phyloP scores from a whole-genome alignment of 805 yeast genomes.

The Jamesozyma gamospora region DNA sequence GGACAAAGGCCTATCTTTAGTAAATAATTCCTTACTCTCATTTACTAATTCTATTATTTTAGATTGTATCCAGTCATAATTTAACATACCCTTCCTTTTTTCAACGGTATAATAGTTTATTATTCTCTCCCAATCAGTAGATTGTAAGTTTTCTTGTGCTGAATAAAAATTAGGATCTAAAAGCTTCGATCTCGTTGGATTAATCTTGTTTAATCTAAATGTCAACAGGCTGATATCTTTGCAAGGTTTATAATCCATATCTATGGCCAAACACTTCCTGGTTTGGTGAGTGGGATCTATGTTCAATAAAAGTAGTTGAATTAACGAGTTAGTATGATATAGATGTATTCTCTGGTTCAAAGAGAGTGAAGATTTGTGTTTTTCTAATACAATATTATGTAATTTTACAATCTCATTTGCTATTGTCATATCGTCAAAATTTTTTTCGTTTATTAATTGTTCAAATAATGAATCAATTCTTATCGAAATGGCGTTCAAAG shows the following conservation, averaged over 20 bases:
- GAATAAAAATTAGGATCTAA: conserved; percentile 36
- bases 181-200: conserved; percentile 33
- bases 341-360: conserved; percentile 22
- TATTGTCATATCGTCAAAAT: conserved; percentile 16
- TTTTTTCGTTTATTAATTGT: conserved; percentile 15
- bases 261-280: conserved; percentile 63
- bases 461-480: conserved; percentile 12
- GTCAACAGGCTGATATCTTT: conserved; percentile 44
- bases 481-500: conserved; percentile 27
- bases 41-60: not conserved
- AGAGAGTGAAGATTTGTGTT: conserved; percentile 17
- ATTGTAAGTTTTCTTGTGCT: conserved; percentile 1
- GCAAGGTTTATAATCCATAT: conserved; percentile 62
- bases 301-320: conserved; percentile 42
- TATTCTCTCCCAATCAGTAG: conserved; percentile 26
- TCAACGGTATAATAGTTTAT: conserved; percentile 36
- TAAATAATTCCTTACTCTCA: not conserved
- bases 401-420: conserved; percentile 17
- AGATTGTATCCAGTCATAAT: conserved; percentile 1
- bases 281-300: conserved; percentile 46
- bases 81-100: conserved; percentile 16
- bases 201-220: conserved; percentile 32
- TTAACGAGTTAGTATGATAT: conserved; percentile 25
- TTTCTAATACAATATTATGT: conserved; percentile 21
- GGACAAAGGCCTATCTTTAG: conserved; percentile 1